Conservation (phyloP, 441 rosid genomes). For the Corymbia calophylla region DNA sequence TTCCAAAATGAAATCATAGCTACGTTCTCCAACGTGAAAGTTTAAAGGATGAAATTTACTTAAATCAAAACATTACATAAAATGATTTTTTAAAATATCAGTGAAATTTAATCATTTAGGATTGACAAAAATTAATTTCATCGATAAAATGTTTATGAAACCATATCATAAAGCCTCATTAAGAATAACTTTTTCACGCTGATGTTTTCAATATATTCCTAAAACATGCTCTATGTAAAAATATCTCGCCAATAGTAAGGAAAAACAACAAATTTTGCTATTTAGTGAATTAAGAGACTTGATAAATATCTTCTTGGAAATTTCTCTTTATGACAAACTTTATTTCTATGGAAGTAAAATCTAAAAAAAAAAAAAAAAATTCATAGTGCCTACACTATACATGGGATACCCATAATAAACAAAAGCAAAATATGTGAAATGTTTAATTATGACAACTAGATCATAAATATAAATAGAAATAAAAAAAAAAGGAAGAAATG, state of each 20-base stretch:
- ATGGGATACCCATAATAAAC: not conserved
- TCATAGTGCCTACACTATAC: not conserved
- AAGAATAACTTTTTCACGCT: not conserved
- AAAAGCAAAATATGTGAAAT: not conserved
- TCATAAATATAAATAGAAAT: not conserved
- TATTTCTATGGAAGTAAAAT: not conserved
- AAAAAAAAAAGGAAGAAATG: not conserved
- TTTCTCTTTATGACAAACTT: not conserved
- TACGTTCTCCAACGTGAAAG: not conserved
- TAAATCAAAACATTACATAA: too few species aligned
- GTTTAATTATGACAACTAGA: not conserved
- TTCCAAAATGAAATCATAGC: not conserved
- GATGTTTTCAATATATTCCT: not conserved
- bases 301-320: too few species aligned
- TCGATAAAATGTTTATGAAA: not conserved
- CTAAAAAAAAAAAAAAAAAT: not conserved
- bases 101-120: not conserved
- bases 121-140: not conserved
- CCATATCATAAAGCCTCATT: not conserved
- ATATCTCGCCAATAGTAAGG: not conserved
- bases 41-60: not conserved
- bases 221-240: not conserved
- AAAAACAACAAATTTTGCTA: not conserved
- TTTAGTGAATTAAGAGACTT: not conserved
- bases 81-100: too few species aligned